These are phyloP conservation scores for Xenoacremonium recifei DNA, from an alignment of 2,329 filamentous ascomycete species.

Conservation along the genomic window DNA sequence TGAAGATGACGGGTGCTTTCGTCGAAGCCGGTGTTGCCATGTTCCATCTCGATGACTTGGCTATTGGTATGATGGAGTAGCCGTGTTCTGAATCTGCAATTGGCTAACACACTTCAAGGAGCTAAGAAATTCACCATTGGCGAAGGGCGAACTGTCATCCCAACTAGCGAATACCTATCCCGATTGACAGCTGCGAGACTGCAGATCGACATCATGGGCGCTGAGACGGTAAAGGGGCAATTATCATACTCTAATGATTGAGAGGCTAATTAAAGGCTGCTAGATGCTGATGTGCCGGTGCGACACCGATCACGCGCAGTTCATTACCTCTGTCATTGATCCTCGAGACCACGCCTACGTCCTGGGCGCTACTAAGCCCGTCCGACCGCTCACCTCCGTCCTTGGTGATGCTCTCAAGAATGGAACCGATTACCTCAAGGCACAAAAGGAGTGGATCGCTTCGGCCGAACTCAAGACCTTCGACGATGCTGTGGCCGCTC, in stretches of 20 bases:
- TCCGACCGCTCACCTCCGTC: slow-evolving; percentile 8
- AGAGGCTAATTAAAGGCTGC: no score
- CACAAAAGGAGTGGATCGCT: slow-evolving; percentile 30
- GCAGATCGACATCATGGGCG: slow-evolving; percentile 40
- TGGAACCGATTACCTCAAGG: slow-evolving; percentile 24
- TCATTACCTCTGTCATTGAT: slow-evolving; percentile 36
- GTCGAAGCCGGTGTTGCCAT: slow-evolving; percentile 42
- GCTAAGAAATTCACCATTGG: slow-evolving; percentile 44
- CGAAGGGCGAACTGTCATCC: slow-evolving; percentile 37
- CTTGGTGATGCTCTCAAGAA: slow-evolving; percentile 9
- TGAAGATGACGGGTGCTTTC: slow-evolving; percentile 39
- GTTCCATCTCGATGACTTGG: slow-evolving; percentile 42
- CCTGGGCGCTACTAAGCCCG: slow-evolving; percentile 32
- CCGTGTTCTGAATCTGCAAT: no score
- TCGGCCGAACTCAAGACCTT: slow-evolving; percentile 30
- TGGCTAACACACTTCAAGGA: no score
- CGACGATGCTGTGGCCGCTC: slow-evolving; percentile 37
- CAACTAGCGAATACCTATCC: slow-evolving; percentile 36
- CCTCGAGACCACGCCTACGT: slow-evolving; percentile 38
- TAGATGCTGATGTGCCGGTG: slow-evolving; percentile 38
- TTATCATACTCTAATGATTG: no score
- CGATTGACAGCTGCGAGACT: slow-evolving; percentile 34
- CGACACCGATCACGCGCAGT: slow-evolving; percentile 36
- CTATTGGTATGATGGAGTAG: slow-evolving; percentile 40
- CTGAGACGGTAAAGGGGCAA: no score